Conservation (phyloP, 2,329 filamentous ascomycete genomes). For the Colletotrichum sp. region DNA sequence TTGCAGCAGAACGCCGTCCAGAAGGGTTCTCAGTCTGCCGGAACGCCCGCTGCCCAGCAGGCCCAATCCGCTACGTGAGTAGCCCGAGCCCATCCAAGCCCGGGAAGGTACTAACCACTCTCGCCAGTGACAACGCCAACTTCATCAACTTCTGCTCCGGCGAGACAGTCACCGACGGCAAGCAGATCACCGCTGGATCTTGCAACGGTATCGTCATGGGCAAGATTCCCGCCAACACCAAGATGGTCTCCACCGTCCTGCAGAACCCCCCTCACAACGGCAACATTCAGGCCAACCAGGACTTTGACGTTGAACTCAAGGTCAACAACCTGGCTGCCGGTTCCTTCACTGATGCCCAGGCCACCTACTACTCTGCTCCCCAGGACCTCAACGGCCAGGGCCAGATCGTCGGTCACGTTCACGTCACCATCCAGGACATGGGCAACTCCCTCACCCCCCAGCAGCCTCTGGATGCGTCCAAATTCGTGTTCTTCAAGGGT, state of each 20-base stretch:
- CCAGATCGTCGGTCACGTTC: conserved; percentile 62
- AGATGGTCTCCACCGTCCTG: conserved; percentile 64
- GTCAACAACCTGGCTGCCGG: conserved; percentile 59
- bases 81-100: too few relatives aligned
- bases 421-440: conserved; percentile 63
- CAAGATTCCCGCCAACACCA: conserved; percentile 57
- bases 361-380: conserved; percentile 66
- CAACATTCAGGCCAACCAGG: conserved; percentile 47
- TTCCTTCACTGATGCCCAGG: conserved; percentile 64
- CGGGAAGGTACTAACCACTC: not conserved
- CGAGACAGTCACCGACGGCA: conserved; percentile 62
- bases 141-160: conserved; percentile 68
- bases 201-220: conserved; percentile 71
- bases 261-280: conserved; percentile 57
- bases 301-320: conserved; percentile 60
- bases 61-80: conserved; percentile 57
- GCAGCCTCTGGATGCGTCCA: conserved; percentile 54
- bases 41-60: conserved; percentile 52
- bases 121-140: conserved; percentile 58
- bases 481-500: conserved; percentile 70
- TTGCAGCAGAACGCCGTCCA: conserved; percentile 44
- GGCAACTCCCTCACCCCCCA: conserved; percentile 55
- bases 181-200: conserved; percentile 61
- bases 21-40: conserved; percentile 53
- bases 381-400: conserved; percentile 55